phyloP scores from a whole-genome alignment of 2,329 filamentous ascomycete species.

The Penicillium polonicum region DNA sequence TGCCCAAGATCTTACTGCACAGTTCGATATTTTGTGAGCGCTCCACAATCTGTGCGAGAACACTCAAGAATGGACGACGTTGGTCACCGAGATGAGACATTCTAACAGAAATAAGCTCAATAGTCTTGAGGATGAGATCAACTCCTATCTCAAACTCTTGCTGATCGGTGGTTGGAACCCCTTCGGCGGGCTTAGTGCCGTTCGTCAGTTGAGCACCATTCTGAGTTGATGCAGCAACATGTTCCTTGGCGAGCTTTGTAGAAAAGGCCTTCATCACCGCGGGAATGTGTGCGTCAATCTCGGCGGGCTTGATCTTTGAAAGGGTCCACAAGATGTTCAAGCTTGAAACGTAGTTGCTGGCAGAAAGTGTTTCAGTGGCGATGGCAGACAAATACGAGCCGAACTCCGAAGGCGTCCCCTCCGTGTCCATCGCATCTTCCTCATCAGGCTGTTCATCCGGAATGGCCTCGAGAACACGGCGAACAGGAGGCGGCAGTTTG shows the following conservation, averaged over 20 bases:
- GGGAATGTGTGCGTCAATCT: slow-evolving; percentile 85
- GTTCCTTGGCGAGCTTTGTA: slow-evolving; percentile 86
- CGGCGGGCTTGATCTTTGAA: slow-evolving; percentile 76
- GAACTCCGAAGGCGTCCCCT: slow-evolving; percentile 78
- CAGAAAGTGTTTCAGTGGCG: slow-evolving; percentile 81
- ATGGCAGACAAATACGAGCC: slow-evolving; percentile 79
- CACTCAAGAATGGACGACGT: slow-evolving; percentile 87
- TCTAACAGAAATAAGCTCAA: slow-evolving; percentile 85
- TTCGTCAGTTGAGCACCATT: slow-evolving; percentile 43
- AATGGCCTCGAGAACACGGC: slow-evolving; percentile 82
- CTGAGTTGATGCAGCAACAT: slow-evolving; percentile 68
- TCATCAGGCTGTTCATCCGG: slow-evolving; percentile 78
- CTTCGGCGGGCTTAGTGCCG: slow-evolving; percentile 43
- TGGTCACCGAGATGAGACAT: slow-evolving; percentile 93
- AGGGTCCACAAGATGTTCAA: slow-evolving; percentile 94
- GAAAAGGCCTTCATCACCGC: slow-evolving; percentile 92
- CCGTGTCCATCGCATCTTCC: slow-evolving; percentile 76
- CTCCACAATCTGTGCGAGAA: slow-evolving; percentile 90
- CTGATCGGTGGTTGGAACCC: slow-evolving; percentile 52
- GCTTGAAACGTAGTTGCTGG: slow-evolving; percentile 77
- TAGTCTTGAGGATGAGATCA: slow-evolving; percentile 87
- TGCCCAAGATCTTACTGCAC: slow-evolving; percentile 86
- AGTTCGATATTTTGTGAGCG: slow-evolving; percentile 84
- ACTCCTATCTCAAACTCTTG: slow-evolving; percentile 88
- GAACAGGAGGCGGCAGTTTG: slow-evolving; percentile 71